phyloP scores from a whole-genome alignment of 164 flowering plant species.

The Dillenia suffruticosa region DNA sequence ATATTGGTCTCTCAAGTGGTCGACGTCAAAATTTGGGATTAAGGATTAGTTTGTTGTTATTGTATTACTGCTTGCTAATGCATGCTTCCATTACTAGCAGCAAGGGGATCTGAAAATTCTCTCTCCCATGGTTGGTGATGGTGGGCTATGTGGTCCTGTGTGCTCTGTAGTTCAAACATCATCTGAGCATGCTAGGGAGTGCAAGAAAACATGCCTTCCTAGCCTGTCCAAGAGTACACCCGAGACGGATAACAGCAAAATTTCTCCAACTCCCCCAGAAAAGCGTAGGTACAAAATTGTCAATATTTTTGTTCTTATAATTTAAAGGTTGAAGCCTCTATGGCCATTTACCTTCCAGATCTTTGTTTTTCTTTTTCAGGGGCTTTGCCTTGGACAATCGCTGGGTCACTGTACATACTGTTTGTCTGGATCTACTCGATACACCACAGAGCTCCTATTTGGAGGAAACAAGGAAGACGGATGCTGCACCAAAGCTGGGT shows the following conservation, averaged over 20 bases:
- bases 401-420: slow-evolving; percentile 60
- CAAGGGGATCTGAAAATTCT: slow-evolving; percentile 5
- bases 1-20: too few relatives aligned
- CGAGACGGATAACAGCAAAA: slow-evolving; percentile 16
- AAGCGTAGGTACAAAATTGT: slow-evolving; percentile 25
- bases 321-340: too few relatives aligned
- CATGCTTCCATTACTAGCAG: slow-evolving; percentile 4
- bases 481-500: slow-evolving; percentile 24
- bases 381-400: slow-evolving; percentile 38
- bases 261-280: slow-evolving; percentile 24
- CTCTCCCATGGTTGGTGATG: slow-evolving; percentile 15
- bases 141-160: slow-evolving; percentile 10
- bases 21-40: too few relatives aligned
- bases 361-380: slow-evolving; percentile 13
- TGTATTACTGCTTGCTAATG: neutral
- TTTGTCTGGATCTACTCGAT: slow-evolving; percentile 38
- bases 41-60: neutral
- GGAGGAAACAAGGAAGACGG: slow-evolving; percentile 16
- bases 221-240: slow-evolving; percentile 24
- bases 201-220: slow-evolving; percentile 11
- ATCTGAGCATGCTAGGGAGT: slow-evolving; percentile 9
- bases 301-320: neutral
- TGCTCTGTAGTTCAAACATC: slow-evolving; percentile 24
- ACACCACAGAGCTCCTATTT: slow-evolving; percentile 34
- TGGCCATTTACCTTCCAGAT: neutral